Conservation (phyloP, 257 asterid genomes). For the Nicotiana benthamiana region DNA sequence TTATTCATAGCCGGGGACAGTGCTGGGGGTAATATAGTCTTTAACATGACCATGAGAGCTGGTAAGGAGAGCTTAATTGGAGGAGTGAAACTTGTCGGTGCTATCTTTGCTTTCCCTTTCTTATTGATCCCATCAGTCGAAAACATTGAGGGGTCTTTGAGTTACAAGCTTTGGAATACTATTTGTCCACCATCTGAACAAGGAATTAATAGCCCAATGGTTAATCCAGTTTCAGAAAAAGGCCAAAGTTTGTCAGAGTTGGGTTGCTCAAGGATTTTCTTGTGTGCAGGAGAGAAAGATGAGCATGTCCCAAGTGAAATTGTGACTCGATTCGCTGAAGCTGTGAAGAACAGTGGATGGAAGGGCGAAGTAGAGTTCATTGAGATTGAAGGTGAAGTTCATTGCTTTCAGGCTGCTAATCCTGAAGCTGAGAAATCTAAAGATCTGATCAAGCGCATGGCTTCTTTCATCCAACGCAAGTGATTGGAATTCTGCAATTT, state of each 20-base stretch:
- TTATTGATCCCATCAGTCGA: conserved; percentile 7
- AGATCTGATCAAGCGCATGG: not conserved
- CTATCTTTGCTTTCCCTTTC: conserved; percentile 3
- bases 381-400: conserved; percentile 17
- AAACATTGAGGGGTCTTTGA: not conserved
- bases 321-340: not conserved
- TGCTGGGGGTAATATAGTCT: conserved; percentile 29
- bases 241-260: not conserved
- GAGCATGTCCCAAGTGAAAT: not conserved
- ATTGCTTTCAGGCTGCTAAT: conserved; percentile 6
- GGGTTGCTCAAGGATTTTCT: conserved; percentile 9
- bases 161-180: not conserved
- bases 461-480: conserved; percentile 1
- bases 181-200: not conserved
- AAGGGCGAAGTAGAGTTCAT: conserved; percentile 11
- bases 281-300: not conserved
- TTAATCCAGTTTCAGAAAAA: conserved; percentile 1
- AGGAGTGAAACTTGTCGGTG: conserved; percentile 6
- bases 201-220: conserved; percentile 13
- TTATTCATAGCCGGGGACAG: conserved; percentile 20
- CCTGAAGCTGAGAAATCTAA: conserved; percentile 8
- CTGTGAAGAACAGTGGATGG: conserved; percentile 13
- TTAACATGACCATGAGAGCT: conserved; percentile 8
- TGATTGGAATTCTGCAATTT: too few relatives aligned
- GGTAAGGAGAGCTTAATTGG: conserved; percentile 1